A percentile compares a stretch with the other conserved stretches of the same genome.
phyloP scores from a whole-genome alignment of 1,139 yeast species.

The Yamadazyma songkhlaensis region DNA sequence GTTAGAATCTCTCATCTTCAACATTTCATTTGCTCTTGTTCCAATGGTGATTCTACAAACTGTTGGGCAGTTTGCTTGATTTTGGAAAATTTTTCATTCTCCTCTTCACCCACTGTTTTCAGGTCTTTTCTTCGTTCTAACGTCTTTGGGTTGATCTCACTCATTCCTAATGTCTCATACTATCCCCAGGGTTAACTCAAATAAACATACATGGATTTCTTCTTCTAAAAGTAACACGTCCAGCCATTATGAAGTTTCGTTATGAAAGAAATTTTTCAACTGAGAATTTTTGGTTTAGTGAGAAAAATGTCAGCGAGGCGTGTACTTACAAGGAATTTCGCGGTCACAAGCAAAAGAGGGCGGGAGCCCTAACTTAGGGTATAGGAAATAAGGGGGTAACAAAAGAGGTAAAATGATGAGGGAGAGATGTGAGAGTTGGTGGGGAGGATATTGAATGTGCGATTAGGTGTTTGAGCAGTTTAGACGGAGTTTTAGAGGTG shows the following conservation, averaged over 20 bases:
- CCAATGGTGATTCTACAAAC: neutral
- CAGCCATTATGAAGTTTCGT: conserved; percentile 34
- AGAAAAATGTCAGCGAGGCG: neutral
- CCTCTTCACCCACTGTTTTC: no score
- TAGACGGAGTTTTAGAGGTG: no score
- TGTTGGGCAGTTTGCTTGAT: no score
- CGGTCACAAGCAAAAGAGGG: conserved; percentile 2
- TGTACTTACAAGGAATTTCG: neutral
- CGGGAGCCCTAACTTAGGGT: conserved; percentile 3
- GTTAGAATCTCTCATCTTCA: no score
- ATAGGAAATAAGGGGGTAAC: neutral
- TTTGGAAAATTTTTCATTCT: no score
- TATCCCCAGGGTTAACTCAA: neutral
- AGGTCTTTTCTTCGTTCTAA: no score
- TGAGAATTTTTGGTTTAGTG: conserved; percentile 14
- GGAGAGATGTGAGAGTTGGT: neutral
- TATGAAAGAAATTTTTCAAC: conserved; percentile 15
- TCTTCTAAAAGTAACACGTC: conserved; percentile 54
- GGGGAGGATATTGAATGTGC: no score
- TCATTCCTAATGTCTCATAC: no score
- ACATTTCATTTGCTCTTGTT: neutral
- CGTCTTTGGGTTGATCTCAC: no score
- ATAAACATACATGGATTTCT: conserved; percentile 47
- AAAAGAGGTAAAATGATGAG: neutral
- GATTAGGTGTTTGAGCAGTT: no score